Conservation (phyloP, 23 red algal genomes). For the Rhodosorus marinus region DNA sequence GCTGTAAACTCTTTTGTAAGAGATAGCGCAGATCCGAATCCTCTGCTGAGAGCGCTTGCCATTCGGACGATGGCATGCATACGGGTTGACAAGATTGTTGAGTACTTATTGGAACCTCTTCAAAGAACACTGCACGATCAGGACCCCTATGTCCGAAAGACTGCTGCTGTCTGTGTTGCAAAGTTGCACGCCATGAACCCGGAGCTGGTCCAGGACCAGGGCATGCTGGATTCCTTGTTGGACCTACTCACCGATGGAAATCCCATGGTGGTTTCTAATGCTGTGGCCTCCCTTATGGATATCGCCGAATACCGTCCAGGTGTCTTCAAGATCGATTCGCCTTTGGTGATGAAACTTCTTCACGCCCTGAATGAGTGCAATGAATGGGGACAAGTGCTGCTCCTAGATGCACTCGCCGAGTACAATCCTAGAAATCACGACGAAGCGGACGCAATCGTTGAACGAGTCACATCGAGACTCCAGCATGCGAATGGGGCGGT, state of each 20-base stretch:
- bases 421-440: conserved; percentile 30
- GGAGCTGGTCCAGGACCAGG: not conserved
- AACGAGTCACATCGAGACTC: conserved; percentile 51
- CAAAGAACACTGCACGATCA: conserved; percentile 34
- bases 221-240: conserved; percentile 23
- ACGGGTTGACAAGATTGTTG: conserved; percentile 35
- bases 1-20: conserved; percentile 91
- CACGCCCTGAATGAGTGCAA: conserved; percentile 62
- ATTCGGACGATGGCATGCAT: conserved; percentile 87
- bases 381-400: conserved; percentile 90
- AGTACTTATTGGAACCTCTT: conserved; percentile 48
- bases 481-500: conserved; percentile 90
- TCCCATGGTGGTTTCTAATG: conserved; percentile 61
- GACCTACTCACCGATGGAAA: conserved; percentile 63
- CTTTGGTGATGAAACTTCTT: conserved; percentile 24
- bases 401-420: conserved; percentile 67
- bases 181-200: conserved; percentile 60
- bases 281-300: conserved; percentile 47
- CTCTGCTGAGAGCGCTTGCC: conserved; percentile 71
- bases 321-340: conserved; percentile 12
- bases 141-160: conserved; percentile 87
- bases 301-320: conserved; percentile 25
- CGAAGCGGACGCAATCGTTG: conserved; percentile 43
- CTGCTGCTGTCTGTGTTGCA: conserved; percentile 71
- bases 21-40: conserved; percentile 67